Evolutionary conservation across 352 stramenopile species (phyloP), one percentile per base, ranked within the genome.

Genomic region (Phytophthora meadii): DNA sequence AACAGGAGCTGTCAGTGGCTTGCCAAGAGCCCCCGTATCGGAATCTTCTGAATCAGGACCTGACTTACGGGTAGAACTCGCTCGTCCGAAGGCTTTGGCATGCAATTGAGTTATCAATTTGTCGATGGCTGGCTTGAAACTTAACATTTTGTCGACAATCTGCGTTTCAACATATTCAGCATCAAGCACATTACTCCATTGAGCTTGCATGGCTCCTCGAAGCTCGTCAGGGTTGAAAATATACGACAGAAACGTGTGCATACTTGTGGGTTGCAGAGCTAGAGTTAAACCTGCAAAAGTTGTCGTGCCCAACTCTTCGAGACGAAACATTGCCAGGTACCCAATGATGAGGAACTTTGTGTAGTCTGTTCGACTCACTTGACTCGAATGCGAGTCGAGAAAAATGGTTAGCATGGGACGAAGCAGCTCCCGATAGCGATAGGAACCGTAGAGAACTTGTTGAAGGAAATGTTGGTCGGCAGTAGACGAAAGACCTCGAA

Each of bases 291-390:
- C 55, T 6, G 72, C 55, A 62, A 98, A 97, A 12, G 79, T 69
- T 5, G 64, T 10, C 0, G 81, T 68, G 0, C 91, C 90, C 15
- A 98, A 74, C 56, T 98, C 91, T 6, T 97, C 79, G 1, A 98
- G 73, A 4, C 92, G 84, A 61, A 97, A 98, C 22, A 98, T 79
- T 11, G 84, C 74, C 50, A 98, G 63, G 65, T 97, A 98, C 9
- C 77, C 76, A 19, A 98, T 67, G 53, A 98, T 91, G 60, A 97
- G 89, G 62, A 97, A 97, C 65, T 94, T 89, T 17, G 88, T 97
- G 67, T 97, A 97, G 68, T 98, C 92, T 12, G 78, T 78, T 19
- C 89, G 82, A 48, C 87, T 84, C 40, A 95, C 78, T 69, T 80
- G 79, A 52, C 83, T 89, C 24, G 86, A 80, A 54, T 94, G 88